These are phyloP conservation scores for Hypoxylon rickii DNA, from an alignment of 495 filamentous ascomycete genomes.

Conservation along the genomic window DNA sequence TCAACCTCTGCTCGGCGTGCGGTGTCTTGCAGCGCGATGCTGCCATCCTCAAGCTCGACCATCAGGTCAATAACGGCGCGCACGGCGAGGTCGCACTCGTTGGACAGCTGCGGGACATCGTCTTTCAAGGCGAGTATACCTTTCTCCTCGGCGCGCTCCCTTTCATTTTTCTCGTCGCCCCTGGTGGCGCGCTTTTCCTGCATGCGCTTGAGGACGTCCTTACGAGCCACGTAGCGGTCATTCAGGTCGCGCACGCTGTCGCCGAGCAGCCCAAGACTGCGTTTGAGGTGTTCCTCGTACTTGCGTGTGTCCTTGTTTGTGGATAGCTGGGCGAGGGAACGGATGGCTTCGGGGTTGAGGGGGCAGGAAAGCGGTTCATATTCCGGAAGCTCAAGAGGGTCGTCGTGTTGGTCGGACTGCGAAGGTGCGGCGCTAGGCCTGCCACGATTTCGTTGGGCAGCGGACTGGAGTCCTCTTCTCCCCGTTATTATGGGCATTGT, in stretches of 20 bases:
- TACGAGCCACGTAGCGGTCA: constrained; percentile 53
- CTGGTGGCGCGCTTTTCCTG: constrained; percentile 41
- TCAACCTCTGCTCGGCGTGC: constrained; percentile 53
- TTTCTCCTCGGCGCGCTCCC: constrained; percentile 45
- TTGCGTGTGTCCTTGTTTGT: constrained; percentile 36
- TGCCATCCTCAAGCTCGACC: constrained; percentile 53
- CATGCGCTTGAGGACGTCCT: constrained; percentile 47
- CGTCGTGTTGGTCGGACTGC: constrained; percentile 7
- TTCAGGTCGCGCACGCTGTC: constrained; percentile 57
- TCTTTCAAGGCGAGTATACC: constrained; percentile 43
- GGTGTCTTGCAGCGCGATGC: constrained; percentile 45
- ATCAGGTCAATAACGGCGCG: constrained; percentile 51
- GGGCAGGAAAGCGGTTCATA: constrained; percentile 64
- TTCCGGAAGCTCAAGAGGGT: constrained; percentile 51
- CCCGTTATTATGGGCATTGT: constrained; percentile 11
- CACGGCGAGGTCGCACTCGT: constrained; percentile 47
- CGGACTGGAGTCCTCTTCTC: constrained; percentile 15
- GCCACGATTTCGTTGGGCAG: constrained; percentile 12
- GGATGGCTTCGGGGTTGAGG: constrained; percentile 42
- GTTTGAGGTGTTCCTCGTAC: constrained; percentile 45
- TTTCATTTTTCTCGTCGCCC: constrained; percentile 43
- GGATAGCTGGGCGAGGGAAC: constrained; percentile 40
- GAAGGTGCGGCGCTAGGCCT: constrained; percentile 16
- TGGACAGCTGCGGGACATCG: constrained; percentile 44
- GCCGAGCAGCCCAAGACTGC: constrained; percentile 42